These are phyloP conservation scores for Kodamaea leandrae DNA, from an alignment of 805 yeast genomes.

Conservation along the genomic window DNA sequence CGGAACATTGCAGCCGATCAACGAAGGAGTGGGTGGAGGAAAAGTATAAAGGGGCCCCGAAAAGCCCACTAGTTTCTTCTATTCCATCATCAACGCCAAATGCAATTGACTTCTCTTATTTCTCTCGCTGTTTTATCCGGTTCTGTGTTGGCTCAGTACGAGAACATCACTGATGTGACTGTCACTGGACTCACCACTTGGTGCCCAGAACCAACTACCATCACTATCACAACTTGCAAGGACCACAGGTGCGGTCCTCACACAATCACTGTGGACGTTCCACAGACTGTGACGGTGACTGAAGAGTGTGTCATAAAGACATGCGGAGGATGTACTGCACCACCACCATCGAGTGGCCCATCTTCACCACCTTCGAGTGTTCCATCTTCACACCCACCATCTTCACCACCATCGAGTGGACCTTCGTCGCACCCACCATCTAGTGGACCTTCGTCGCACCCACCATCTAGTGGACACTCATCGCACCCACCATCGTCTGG, in stretches of 20 bases:
- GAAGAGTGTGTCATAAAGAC: constrained; percentile 19
- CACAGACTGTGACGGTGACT: constrained; percentile 33
- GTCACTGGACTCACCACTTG: constrained; percentile 37
- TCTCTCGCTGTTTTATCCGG: constrained; percentile 30
- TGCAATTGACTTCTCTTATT: constrained; percentile 12
- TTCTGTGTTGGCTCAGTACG: constrained; percentile 29
- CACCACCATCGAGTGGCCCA: neutral
- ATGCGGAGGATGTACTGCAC: neutral
- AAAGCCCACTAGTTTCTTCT: too few species aligned
- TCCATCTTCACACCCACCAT: constrained; percentile 1
- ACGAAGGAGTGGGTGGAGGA: neutral
- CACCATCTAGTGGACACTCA: too few species aligned
- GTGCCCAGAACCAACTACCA: constrained; percentile 36
- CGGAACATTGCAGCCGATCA: constrained; percentile 1
- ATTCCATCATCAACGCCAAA: neutral
- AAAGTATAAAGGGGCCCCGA: constrained; percentile 2
- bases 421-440: too few species aligned
- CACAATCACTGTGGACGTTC: constrained; percentile 29
- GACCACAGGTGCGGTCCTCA: constrained; percentile 25
- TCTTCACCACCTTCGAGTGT: neutral
- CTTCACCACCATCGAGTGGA: neutral
- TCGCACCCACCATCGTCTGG: too few species aligned
- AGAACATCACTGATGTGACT: constrained; percentile 30
- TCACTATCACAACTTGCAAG: constrained; percentile 32
- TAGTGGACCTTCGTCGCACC: too few species aligned